These are phyloP conservation scores for Cafeteria roenbergensis DNA, from an alignment of 108 stramenopile species.

Conservation along the genomic window DNA sequence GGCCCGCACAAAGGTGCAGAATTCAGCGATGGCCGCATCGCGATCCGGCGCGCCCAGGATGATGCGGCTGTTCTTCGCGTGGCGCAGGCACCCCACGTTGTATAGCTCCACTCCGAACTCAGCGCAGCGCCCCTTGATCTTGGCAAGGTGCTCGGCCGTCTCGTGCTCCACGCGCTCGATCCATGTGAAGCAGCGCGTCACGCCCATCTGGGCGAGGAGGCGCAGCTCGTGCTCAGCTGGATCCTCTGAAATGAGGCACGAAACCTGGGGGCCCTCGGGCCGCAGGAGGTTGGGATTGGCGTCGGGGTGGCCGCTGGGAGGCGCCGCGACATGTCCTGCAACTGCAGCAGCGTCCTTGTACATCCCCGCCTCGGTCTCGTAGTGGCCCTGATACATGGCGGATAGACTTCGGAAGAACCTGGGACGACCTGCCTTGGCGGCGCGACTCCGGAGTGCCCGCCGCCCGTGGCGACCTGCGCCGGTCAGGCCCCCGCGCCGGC, in stretches of 20 bases:
- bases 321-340: no score
- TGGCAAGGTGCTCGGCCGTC: neutral
- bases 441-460: no score
- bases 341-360: no score
- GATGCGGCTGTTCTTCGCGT: neutral
- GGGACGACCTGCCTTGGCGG: no score
- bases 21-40: neutral
- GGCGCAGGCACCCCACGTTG: neutral
- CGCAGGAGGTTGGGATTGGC: no score
- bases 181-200: constrained; percentile 1
- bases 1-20: neutral
- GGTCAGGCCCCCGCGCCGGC: no score
- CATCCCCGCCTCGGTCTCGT: no score
- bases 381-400: no score
- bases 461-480: no score
- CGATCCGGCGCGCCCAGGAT: neutral
- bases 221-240: neutral
- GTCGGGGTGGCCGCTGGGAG: no score
- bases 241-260: constrained; percentile 15
- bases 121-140: neutral
- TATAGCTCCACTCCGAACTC: neutral
- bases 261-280: no score
- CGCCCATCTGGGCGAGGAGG: neutral
- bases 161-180: neutral
- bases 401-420: no score